These are phyloP conservation scores for Lepraria neglecta DNA, from an alignment of 495 filamentous ascomycete genomes.

Conservation along the genomic window DNA sequence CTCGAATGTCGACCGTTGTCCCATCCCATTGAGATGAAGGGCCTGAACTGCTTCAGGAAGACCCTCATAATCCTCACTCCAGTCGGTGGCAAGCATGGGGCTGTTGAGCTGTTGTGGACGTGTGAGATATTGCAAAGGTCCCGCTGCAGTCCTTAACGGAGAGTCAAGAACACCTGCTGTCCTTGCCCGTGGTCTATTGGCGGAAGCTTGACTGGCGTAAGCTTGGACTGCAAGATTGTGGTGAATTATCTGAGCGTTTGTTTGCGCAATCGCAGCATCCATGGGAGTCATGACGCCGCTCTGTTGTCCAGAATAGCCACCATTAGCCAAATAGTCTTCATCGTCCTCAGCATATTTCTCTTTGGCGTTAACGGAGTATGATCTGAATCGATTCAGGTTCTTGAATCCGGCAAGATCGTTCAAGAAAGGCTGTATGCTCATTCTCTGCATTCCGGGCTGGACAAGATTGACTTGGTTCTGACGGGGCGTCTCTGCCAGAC, in stretches of 20 bases:
- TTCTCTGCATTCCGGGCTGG: conserved; percentile 53
- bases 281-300: conserved; percentile 66
- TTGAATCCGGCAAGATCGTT: conserved; percentile 68
- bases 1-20: conserved; percentile 38
- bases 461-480: conserved; percentile 65
- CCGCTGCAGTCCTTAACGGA: conserved; percentile 58
- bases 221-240: conserved; percentile 93
- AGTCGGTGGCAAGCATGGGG: conserved; percentile 18
- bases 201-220: conserved; percentile 74
- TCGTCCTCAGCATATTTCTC: conserved; percentile 97
- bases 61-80: conserved; percentile 56
- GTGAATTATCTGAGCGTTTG: conserved; percentile 83
- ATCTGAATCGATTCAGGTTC: conserved; percentile 81
- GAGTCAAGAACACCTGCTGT: conserved; percentile 87
- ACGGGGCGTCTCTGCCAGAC: conserved; percentile 89
- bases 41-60: conserved; percentile 69
- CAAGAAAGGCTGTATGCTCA: conserved; percentile 61
- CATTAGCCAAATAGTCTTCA: conserved; percentile 56
- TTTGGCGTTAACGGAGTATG: conserved; percentile 97
- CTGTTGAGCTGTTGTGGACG: conserved; percentile 22
- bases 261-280: conserved; percentile 69
- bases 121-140: conserved; percentile 55
- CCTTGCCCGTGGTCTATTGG: conserved; percentile 77
- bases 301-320: conserved; percentile 50
- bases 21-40: conserved; percentile 65